Base-by-base conservation (phyloP, 2,329 filamentous ascomycete genomes). In the Emmonsiellopsis sp. region DNA sequence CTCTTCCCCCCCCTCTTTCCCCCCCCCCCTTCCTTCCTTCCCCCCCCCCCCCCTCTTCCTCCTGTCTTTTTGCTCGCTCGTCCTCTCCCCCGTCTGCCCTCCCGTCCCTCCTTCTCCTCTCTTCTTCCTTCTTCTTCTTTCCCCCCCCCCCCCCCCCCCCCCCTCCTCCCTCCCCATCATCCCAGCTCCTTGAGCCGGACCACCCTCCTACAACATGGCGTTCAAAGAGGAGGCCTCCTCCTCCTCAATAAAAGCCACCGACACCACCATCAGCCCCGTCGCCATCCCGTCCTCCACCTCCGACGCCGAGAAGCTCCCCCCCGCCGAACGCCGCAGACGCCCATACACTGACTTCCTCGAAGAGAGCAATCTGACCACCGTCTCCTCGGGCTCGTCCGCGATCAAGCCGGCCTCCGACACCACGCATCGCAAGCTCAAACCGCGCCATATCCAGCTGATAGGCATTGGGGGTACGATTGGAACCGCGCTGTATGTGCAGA, bases 391-490 rank as follows among this genome's bases (percentile, higher is more conserved):
- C 21, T 46, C 50, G 21, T 27, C 21, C 21, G 21, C 21, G 9
- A 61, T 61, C 33, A 61, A 63, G 48, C 57, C 61, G 1, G 55
- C 54, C 17, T 58, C 59, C 33, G 68, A 70, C 44, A 59, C 65
- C 48, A 73, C 71, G 1, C 69, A 68, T 36, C 69, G 72, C 52
- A 71, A 67, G 54, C 61, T 75, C 17, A 74, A 73, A 55, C 67
- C 71, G 11, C 62, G 72, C 55, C 73, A 75, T 61, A 70, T 75
- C 42, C 71, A 75, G 56, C 59, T 75, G 54, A 75, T 75, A 53
- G 73, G 71, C 42, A 74, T 75, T 52, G 73, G 73, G 27, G 72
- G 72, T 10, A 71, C 70, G 34, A 73, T 75, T 58, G 70, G 72
- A 17, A 72, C 68, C n/a, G 69, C 67, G 0, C 57, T 74, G 36